Evolutionary conservation across 352 stramenopile species (phyloP), one percentile per base, ranked within the genome.

Genomic region (Aphanomyces euteiches): DNA sequence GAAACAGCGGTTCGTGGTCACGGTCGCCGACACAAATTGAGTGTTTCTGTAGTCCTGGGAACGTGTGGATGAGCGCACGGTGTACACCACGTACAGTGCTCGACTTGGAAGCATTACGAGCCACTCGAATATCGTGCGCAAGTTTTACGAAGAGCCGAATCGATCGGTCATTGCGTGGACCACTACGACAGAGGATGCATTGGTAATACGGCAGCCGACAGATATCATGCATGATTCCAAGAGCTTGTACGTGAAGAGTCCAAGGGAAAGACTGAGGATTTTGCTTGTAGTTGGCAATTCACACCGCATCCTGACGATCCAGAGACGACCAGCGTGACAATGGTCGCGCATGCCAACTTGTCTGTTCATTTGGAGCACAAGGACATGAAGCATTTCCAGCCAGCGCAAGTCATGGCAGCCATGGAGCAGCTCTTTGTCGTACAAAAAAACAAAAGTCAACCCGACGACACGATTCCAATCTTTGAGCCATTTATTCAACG

Each of bases 91-190:
- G 15, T 61, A n/a, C 19, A 7, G 6, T 15, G 10, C 19, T 19
- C 5, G 6, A 7, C 7, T 0, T 40, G 15, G 21, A 12, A 10
- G 54, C 54, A 61, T 13, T 5, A 37, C 34, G 13, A 45, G 19
- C n/a, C 54, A 61, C 43, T 61, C 54, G 15, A 61, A 61, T 37
- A n/a, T 43, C 8, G 15, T 61, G 15, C 54, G 54, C 17, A 61
- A 61, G 34, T 41, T 12, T 12, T 61, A 43, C 3, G 50, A 58
- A 10, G 36, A 13, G 50, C 8, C 7, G 1, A 28, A 36, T 21
- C 50, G 50, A 13, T 12, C 36, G 12, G 19, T 61, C 5, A 43
- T 61, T 61, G 54, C n/a, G 19, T 61, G 54, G 54, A 7, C 5
- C 13, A 43, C 54, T 1, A 37, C 43, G 28, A 10, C 43, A 7